Evolutionary conservation across 1,284 basidiomycete species (phyloP), one percentile per base, ranked within the genome.

Genomic region (Leccinum brunneo-olivaceum): DNA sequence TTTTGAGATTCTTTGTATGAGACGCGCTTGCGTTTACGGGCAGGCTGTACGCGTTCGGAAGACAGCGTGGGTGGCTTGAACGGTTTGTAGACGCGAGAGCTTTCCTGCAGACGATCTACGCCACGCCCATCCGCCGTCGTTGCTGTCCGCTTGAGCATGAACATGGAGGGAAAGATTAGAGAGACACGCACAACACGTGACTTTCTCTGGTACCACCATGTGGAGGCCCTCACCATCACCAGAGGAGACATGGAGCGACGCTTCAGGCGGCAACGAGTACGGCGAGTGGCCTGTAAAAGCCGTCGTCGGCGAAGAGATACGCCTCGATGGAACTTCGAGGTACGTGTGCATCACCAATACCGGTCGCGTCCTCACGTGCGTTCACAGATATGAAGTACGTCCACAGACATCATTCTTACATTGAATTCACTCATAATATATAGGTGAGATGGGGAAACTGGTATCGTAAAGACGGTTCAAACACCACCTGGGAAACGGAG

Each of bases 11-110:
- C 82, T 58, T 83, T 86, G 68, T 92, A 92, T 0, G 84, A 88
- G 15, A 90, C 80, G 14, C 83, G 79, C 57, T 88, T 91, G 42
- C 89, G 79, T 61, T 92, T 93, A 21, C 90, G 75, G 46, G 75
- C 71, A 0, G 84, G 84, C 50, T 86, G 77, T 7, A 71, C 69
- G 34, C 78, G 75, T 30, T 77, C 73, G n/a, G 67, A 55, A 12
- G 68, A 55, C 43, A 60, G 59, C 33, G 81, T 74, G 3, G 89
- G 90, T 3, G 81, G 70, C 57, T 88, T 90, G 73, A 90, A 92
- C 0, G 85, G 88, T 54, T 84, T 84, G 65, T 79, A 82, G 35
- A 88, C 65, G 33, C 84, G 75, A 16, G 66, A 69, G 53, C 81
- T 87, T 57, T 86, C 84, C 46, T 79, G 77, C 0, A 84, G 71